Base-by-base conservation (phyloP, 495 filamentous ascomycete genomes). In the Letharia lupina region DNA sequence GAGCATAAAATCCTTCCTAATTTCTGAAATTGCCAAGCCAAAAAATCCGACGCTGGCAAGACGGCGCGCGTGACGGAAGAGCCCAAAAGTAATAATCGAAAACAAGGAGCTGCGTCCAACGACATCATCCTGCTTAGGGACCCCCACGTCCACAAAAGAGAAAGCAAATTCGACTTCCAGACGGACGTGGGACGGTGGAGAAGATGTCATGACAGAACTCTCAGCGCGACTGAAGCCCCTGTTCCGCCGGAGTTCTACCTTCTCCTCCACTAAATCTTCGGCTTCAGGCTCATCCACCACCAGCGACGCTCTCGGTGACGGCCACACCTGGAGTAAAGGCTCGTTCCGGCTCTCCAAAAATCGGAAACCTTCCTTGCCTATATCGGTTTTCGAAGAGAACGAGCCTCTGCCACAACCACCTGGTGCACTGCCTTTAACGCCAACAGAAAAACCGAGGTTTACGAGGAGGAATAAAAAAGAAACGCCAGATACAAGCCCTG, bases 171-270 rank as follows among this genome's bases (percentile, higher is more conserved):
- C 33, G 50, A 7, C 10, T 33, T 54, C 12, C 3, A 54, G 12
- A 13, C 3, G 15, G 31, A n/a, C 52, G 45, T 15, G 23, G 23
- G 23, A 28, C 23, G 23, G 23, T 28, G 45, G 39, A 42, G 33
- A 61, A 41, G 16, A 40, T 28, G 64, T 58, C 2, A 72, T 72
- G 70, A 33, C 59, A 45, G 70, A 72, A 41, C 16, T 72, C 48
- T 67, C 65, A 60, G 50, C 64, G 59, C 68, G 66, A 39, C 54
- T 70, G 20, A 70, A 70, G 61, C 70, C 70, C 40, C 61, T 68
- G 20, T 72, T 72, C 62, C 69, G 70, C 52, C 69, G 70, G 37
- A 67, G 69, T 28, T 69, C 66, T 31, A 67, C 70, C 41, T 41
- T 50, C 47, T 69, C 69, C 3, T 72, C 71, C 45, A 47, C 67